phyloP scores from a whole-genome alignment of 2,329 filamentous ascomycete genomes.

The Scopulariopsis brevicaulis region DNA sequence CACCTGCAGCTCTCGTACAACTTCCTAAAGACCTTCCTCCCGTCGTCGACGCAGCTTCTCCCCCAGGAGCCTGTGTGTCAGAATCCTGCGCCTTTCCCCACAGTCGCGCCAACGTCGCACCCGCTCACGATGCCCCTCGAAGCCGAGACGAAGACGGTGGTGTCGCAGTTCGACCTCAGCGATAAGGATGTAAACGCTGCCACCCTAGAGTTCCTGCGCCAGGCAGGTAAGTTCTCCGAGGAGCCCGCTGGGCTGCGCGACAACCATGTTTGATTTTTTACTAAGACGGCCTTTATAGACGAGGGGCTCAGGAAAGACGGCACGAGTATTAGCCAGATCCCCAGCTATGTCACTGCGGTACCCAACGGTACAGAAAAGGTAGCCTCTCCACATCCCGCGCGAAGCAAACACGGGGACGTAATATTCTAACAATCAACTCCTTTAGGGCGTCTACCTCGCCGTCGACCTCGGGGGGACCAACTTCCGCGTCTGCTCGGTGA shows the following conservation, averaged over 20 bases:
- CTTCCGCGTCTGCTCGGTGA: conserved; percentile 93
- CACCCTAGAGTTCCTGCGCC: conserved; percentile 73
- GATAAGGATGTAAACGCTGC: conserved; percentile 67
- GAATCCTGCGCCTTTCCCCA: conserved; percentile 42
- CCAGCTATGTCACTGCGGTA: conserved; percentile 89
- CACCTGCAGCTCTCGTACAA: conserved; percentile 6
- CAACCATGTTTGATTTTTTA: background rate
- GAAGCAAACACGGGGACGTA: background rate
- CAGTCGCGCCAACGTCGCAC: conserved; percentile 38
- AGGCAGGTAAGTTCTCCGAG: conserved; percentile 54
- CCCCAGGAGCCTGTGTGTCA: conserved; percentile 38
- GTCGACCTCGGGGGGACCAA: conserved; percentile 98
- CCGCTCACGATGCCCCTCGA: conserved; percentile 49
- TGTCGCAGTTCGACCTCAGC: conserved; percentile 75
- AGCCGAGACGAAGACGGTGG: conserved; percentile 68
- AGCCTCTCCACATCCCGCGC: conserved; percentile 9
- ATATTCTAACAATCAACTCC: conserved; percentile 1
- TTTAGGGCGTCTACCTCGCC: conserved; percentile 82
- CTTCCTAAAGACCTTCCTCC: conserved; percentile 10
- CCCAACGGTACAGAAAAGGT: conserved; percentile 98
- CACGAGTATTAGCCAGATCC: conserved; percentile 85
- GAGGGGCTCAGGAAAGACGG: conserved; percentile 72
- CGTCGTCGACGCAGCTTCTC: conserved; percentile 22
- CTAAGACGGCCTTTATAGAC: conserved; percentile 31
- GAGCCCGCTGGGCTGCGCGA: background rate